Conservation (phyloP, 139 green algal genomes). For the Chlamydomonas schloesseri region DNA sequence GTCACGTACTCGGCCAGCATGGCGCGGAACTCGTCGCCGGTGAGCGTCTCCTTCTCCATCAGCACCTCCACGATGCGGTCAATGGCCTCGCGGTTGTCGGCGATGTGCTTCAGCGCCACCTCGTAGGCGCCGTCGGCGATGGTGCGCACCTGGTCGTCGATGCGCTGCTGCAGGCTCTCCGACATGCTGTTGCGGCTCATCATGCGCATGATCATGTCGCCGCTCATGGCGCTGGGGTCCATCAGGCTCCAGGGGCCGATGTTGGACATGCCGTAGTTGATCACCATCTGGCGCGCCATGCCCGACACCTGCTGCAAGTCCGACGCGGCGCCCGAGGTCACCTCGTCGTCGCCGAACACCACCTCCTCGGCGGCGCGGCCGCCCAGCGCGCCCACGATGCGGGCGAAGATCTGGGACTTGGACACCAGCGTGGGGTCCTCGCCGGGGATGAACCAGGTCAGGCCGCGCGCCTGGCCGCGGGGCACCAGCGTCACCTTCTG, state of each 20-base stretch:
- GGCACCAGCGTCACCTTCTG: conserved; percentile 99
- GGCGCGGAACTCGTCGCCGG: conserved; percentile 89
- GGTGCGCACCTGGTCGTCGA: conserved; percentile 91
- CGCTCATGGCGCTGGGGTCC: conserved; percentile 83
- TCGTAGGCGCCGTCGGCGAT: conserved; percentile 53
- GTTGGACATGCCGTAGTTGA: conserved; percentile 98
- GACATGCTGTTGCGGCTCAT: conserved; percentile 97
- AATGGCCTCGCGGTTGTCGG: conserved; percentile 93
- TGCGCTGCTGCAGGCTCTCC: conserved; percentile 95
- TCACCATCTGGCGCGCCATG: conserved; percentile 97
- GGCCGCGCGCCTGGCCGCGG: conserved; percentile 93
- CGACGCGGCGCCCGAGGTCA: conserved; percentile 90
- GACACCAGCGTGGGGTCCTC: conserved; percentile 97
- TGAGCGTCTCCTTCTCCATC: conserved; percentile 97
- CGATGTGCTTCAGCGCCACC: conserved; percentile 3
- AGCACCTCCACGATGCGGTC: conserved; percentile 95
- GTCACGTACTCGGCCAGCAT: conserved; percentile 88
- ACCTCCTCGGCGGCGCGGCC: conserved; percentile 98
- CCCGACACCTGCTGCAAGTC: conserved; percentile 75
- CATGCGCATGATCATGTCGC: conserved; percentile 99
- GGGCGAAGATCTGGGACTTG: conserved; percentile 97
- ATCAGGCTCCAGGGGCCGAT: conserved; percentile 96
- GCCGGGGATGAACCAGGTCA: conserved; percentile 97
- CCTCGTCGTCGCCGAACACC: conserved; percentile 96
- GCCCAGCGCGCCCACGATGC: conserved; percentile 96